Evolutionary conservation across 169 alveolate species (phyloP).

Genomic region (Cryptosporidium parvum): DNA sequence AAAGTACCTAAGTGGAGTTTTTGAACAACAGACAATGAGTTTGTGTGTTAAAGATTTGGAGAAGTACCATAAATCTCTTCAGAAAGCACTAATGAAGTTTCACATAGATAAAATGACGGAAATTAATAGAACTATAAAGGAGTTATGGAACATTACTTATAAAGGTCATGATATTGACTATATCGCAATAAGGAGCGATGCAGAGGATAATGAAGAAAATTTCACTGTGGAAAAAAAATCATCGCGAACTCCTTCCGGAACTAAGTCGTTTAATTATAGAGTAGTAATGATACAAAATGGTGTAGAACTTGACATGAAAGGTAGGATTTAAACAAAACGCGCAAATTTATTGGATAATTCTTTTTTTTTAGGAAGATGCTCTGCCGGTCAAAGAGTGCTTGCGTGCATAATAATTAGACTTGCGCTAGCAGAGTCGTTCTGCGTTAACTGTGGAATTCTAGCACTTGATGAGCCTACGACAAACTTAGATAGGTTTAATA

Average conservation of each 20-base stretch:
- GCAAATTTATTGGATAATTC: background rate
- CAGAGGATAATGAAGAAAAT: conserved; percentile 71
- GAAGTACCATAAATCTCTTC: conserved; percentile 83
- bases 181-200: conserved; percentile 87
- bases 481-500: conserved; percentile 94
- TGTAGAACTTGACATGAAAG: conserved; percentile 92
- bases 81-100: conserved; percentile 90
- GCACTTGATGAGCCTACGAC: conserved; percentile 99
- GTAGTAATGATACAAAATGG: conserved; percentile 90
- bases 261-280: conserved; percentile 83
- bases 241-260: conserved; percentile 68
- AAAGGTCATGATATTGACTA: conserved; percentile 95
- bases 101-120: conserved; percentile 92
- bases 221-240: conserved; percentile 47
- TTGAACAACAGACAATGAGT: conserved; percentile 29
- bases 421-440: conserved; percentile 99
- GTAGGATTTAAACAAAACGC: conserved; percentile 11
- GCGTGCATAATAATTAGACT: conserved; percentile 96
- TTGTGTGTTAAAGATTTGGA: conserved; percentile 77
- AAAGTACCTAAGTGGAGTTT: conserved; percentile 28
- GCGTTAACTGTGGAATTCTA: conserved; percentile 96
- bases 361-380: conserved; percentile 92
- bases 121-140: conserved; percentile 92
- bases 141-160: conserved; percentile 96
- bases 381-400: conserved; percentile 98